These are phyloP conservation scores for Dictyostelium capitatum DNA, from an alignment of 78 protist species.

Conservation along the genomic window DNA sequence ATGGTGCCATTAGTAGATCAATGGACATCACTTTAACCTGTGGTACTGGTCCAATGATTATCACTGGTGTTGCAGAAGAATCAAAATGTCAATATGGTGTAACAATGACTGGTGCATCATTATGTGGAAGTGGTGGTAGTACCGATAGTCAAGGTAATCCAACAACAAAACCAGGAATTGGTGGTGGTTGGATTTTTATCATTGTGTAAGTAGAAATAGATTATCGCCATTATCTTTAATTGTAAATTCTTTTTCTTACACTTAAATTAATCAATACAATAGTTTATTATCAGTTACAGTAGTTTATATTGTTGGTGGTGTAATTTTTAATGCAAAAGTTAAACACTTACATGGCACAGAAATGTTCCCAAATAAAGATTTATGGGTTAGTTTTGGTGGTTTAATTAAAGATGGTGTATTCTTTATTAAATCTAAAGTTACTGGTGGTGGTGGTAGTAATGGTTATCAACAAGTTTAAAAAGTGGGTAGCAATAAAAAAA, in stretches of 20 bases:
- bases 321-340: constrained; percentile 21
- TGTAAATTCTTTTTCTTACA: background rate
- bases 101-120: background rate
- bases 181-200: constrained; percentile 79
- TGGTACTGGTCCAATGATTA: background rate
- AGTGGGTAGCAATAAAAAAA: too few relatives aligned
- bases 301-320: constrained; percentile 47
- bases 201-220: constrained; percentile 36
- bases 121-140: background rate
- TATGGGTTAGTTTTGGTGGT: constrained; percentile 14
- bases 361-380: constrained; percentile 29
- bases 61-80: background rate
- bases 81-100: constrained; percentile 23
- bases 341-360: background rate
- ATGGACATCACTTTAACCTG: background rate
- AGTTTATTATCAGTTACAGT: background rate
- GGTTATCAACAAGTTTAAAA: background rate
- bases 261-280: too few relatives aligned
- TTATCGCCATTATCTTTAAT: background rate
- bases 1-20: background rate
- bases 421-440: constrained; percentile 35
- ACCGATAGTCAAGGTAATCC: background rate
- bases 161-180: too few relatives aligned
- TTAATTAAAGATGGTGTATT: constrained; percentile 62
- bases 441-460: background rate